Conservation (phyloP, 1,284 basidiomycete genomes). For the Trichosporon asahii region DNA sequence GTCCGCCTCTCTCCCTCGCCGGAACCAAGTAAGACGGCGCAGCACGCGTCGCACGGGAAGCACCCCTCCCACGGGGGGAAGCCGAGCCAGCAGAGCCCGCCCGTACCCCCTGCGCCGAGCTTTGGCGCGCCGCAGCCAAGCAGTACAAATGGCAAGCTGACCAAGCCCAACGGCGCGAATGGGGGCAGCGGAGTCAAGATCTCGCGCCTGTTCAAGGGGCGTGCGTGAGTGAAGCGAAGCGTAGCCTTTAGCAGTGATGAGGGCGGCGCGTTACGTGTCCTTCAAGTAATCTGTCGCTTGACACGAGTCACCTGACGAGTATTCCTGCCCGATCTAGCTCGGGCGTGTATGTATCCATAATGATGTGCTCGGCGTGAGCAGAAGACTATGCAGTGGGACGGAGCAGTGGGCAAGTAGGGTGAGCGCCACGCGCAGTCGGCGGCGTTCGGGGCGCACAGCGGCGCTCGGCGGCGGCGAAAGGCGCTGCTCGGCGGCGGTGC, state of each 20-base stretch:
- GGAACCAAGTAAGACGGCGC: neutral
- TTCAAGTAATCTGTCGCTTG: too few species aligned
- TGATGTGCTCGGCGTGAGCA: too few species aligned
- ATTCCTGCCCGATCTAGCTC: too few species aligned
- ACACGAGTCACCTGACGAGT: too few species aligned
- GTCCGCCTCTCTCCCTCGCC: neutral
- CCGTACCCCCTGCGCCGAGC: neutral
- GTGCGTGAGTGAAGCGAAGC: neutral
- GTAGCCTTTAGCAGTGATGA: neutral
- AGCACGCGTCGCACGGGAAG: neutral
- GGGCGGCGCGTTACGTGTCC: too few species aligned
- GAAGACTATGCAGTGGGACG: too few species aligned
- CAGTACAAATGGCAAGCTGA: neutral
- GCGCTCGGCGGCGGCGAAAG: too few species aligned
- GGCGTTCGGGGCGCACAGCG: too few species aligned
- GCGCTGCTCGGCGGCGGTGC: too few species aligned
- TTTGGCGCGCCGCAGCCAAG: neutral
- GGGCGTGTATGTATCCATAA: too few species aligned
- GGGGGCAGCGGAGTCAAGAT: neutral
- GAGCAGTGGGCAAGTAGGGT: too few species aligned
- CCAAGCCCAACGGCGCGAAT: neutral
- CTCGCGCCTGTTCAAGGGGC: neutral
- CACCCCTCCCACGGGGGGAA: neutral
- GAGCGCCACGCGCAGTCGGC: too few species aligned
- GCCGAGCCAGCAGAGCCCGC: neutral